Base-by-base conservation (phyloP, 305 asterid species). In the Solanum hybrid region DNA sequence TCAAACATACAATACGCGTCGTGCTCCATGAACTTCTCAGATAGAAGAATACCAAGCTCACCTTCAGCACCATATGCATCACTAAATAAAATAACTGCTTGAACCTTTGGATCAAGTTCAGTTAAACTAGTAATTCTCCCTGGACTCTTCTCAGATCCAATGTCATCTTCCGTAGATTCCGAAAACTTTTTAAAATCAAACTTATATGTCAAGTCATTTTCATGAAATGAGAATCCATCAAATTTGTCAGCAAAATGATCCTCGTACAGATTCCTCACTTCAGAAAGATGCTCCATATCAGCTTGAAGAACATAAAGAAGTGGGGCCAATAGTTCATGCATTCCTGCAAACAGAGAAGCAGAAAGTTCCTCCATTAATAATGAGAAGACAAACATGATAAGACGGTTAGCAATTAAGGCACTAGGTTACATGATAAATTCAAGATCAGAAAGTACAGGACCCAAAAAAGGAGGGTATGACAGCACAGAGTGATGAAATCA, bases 1-100 rank as follows among this genome's bases (percentile, higher is more conserved):
- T 97, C 98, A 89, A 97, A 96, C 98, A 97, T 95, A 45, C 97
- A 95, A 94, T 96, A 97, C 10, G 98, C 98, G 82, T 97, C 99
- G 72, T 97, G 99, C 91, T 97, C 99, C 96, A 95, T 93, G 90
- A 97, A 96, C 91, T 96, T 97, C 90, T 96, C 98, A 1, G 99
- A 97, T 87, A 96, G 91, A 86, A 96, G 97, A 34, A 96, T 92
- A 45, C 99, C 99, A 40, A 97, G 97, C 92, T 96, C 99, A 86
- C 99, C 99, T 92, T 97, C 99, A 35, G 99, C 98, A 14, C 99
- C 99, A 89, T 97, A 97, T 89, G 98, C 98, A 89, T 97, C 99
- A 80, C 98, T 94, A 66, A 97, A 92, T 85, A 93, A 91, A 91
- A 95, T 93, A 90, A 95, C 93, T 87, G 93, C 91, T 91, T 96